Evolutionary conservation across 495 filamentous ascomycete species (phyloP).

Genomic region (Hyaloscypha bicolor): DNA sequence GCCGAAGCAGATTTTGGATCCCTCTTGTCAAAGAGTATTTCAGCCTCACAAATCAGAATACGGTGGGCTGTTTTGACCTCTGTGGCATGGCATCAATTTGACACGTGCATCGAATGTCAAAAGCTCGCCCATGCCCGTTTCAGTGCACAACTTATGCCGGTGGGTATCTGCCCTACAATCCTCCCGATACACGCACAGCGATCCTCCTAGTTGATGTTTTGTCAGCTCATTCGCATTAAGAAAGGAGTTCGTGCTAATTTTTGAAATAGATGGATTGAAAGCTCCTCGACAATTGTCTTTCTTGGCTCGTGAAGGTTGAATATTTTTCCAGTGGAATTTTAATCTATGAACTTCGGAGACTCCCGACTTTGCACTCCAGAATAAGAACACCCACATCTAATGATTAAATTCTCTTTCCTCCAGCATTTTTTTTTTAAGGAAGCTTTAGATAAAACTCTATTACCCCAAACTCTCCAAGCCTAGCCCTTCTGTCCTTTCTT

Average conservation of each 20-base stretch:
- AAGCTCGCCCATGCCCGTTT: slow-evolving; percentile 14
- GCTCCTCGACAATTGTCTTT: slow-evolving; percentile 13
- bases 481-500: slow-evolving; percentile 26
- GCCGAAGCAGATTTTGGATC: too few relatives aligned
- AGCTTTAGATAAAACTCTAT: slow-evolving; percentile 19
- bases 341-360: slow-evolving; percentile 12
- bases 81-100: slow-evolving; percentile 2
- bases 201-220: slow-evolving; percentile 14
- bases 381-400: slow-evolving; percentile 18
- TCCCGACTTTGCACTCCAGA: slow-evolving; percentile 16
- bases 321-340: slow-evolving; percentile 15
- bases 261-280: slow-evolving; percentile 14
- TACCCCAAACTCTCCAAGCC: slow-evolving; percentile 18
- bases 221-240: slow-evolving; percentile 15
- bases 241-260: slow-evolving; percentile 15
- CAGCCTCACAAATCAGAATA: too few relatives aligned
- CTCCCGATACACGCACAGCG: slow-evolving; percentile 4
- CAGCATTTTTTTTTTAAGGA: slow-evolving; percentile 8
- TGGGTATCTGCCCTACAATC: slow-evolving; percentile 7
- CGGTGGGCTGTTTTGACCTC: too few relatives aligned
- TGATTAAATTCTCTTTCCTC: slow-evolving; percentile 18
- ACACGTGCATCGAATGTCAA: slow-evolving; percentile 16
- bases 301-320: slow-evolving; percentile 15
- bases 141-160: slow-evolving; percentile 7
- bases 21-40: too few relatives aligned